Evolutionary conservation across 2,329 filamentous ascomycete species (phyloP), one percentile per base, ranked within the genome.

Genomic region (Pezicula neosporulosa): DNA sequence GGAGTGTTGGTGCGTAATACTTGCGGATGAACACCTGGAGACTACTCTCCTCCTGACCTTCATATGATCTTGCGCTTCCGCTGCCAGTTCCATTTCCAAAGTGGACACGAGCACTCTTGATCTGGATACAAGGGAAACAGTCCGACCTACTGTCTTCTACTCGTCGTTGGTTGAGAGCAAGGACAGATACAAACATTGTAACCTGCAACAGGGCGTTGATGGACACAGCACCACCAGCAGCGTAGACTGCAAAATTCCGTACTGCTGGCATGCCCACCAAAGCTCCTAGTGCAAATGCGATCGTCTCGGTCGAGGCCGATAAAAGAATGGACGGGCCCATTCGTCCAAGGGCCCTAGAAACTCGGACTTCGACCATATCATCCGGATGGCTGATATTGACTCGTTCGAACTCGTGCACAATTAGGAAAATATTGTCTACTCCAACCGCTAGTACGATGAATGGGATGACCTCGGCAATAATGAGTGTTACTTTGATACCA

Each of bases 191-290:
- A 65, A 99, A 99, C 84, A 97, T 93, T 1, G 95, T 99, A 59
- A 97, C 87, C 68, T 99, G 94, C 6, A 99, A 75, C n/a, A 97
- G 68, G 0, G 95, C 95, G 66, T 99, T 99, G 77, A 99, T 93
- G 61, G 97, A 86, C 10, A 99, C 94, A 10, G 94, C 94, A 47
- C 94, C 94, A 47, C 94, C 94, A 2, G 94, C 92, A 12, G 94
- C 94, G 66, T 99, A 99, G 3, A 93, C 86, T 15, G 94, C 95
- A 70, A 99, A 99, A 70, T 99, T 99, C 56, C 91, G 85, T 41
- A 99, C 95, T 2, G 94, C 94, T 15, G 95, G 94, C 94, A 99
- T 99, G 45, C 92, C 92, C 6, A 97, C 95, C 55, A 94, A 93
- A 39, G 90, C 89, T 12, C 94, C 94, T 10, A 99, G 79, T 2